Evolutionary conservation across 2,329 filamentous ascomycete genomes (phyloP), one percentile per base, ranked within the genome.

Genomic region (Exserohilum turcica): DNA sequence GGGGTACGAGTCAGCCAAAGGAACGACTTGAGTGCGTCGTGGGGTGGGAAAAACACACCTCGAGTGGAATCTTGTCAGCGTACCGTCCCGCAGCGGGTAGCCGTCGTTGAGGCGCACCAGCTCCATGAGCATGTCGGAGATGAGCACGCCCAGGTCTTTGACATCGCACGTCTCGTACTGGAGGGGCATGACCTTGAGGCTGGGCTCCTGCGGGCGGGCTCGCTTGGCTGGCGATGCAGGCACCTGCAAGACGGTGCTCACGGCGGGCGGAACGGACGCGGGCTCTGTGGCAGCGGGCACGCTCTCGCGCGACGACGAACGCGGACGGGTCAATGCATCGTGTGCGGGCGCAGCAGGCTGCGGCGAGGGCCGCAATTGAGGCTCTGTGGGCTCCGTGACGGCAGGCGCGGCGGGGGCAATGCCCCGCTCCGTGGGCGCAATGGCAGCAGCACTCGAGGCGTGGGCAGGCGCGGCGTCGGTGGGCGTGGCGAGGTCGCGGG

Each of bases 91-190:
- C 49, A 97, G 84, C 40, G 93, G 92, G 59, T 94, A 86, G 43
- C 84, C 84, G 73, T 99, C 94, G 68, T 99, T 99, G 59, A 93
- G 90, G 57, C 90, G 87, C 63, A 99, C 96, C 42, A 99, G 80
- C 76, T 99, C 94, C 75, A 92, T 88, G 42, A 99, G 82, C 94
- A 99, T 97, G 69, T 95, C 91, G 39, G 92, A 87, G 62, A 99
- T 94, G 56, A 99, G 79, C 36, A 93, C 82, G 24, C 96, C 94
- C 71, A 99, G 84, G 71, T 97, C 92, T 67, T 92, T 89, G 7
- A 90, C 85, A 33, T 88, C 81, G 72, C 91, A 96, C 9, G 86
- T 79, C 74, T 96, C 91, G 74, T 99, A 99, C 66, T 83, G 82
- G 54, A 83, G 75, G 1, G 94, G 89, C 70, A 94, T 82, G 52